Percentiles rank a stretch among this genome's conserved stretches.
Conservation (phyloP, 2,329 filamentous ascomycete genomes). For the Drechslerella dactyloides region DNA sequence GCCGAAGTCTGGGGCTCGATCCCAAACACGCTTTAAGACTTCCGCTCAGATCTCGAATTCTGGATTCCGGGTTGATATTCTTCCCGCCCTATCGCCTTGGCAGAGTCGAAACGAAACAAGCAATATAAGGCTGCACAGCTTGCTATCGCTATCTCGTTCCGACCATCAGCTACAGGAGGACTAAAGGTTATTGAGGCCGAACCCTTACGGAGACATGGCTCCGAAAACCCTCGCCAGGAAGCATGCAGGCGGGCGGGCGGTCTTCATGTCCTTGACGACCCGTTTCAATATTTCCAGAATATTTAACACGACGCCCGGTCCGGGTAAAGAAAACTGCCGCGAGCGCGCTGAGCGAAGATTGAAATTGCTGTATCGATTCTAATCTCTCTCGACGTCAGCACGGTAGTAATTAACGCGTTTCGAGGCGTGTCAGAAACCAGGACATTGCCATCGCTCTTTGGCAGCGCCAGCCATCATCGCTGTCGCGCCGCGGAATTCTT, state of each 20-base stretch:
- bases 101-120: too few species aligned
- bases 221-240: too few species aligned
- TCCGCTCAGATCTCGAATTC: conserved; percentile 14
- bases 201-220: too few species aligned
- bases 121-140: too few species aligned
- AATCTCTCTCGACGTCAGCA: not conserved
- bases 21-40: conserved; percentile 7
- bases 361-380: not conserved
- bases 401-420: not conserved
- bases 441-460: not conserved
- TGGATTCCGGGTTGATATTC: conserved; percentile 1
- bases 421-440: not conserved
- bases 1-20: conserved; percentile 30
- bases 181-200: too few species aligned
- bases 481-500: too few species aligned
- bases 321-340: not conserved
- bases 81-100: not conserved
- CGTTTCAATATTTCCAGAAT: too few species aligned
- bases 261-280: too few species aligned
- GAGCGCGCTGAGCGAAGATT: not conserved
- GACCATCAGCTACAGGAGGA: too few species aligned
- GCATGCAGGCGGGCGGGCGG: too few species aligned
- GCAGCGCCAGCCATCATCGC: too few species aligned
- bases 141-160: too few species aligned
- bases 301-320: not conserved